Conservation (phyloP, 2,329 filamentous ascomycete species). For the Penicillium sclerotiorum region DNA sequence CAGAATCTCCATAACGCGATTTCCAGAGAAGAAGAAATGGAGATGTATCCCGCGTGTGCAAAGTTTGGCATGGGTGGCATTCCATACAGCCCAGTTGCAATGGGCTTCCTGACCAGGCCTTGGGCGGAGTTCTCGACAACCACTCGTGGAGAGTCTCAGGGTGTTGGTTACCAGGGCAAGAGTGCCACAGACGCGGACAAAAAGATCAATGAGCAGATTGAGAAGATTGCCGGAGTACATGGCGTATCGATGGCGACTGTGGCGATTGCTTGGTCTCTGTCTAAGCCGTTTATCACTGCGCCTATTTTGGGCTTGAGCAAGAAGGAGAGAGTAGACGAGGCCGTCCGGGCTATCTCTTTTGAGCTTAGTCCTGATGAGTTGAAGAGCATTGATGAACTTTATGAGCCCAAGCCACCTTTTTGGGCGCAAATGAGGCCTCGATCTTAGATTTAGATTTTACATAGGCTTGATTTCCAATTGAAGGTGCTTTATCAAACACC, state of each 20-base stretch:
- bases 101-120: conserved; percentile 30
- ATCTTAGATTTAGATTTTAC: too few species aligned
- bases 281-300: conserved; percentile 33
- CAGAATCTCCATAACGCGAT: conserved; percentile 61
- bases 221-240: conserved; percentile 58
- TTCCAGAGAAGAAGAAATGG: conserved; percentile 65
- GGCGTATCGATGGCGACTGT: conserved; percentile 64
- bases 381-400: conserved; percentile 50
- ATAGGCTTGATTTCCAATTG: too few species aligned
- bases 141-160: conserved; percentile 18
- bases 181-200: conserved; percentile 28
- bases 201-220: conserved; percentile 52
- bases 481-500: too few species aligned
- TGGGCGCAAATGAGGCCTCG: too few species aligned
- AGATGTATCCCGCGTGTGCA: conserved; percentile 56
- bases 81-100: conserved; percentile 31
- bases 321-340: conserved; percentile 60
- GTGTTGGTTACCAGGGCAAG: conserved; percentile 17
- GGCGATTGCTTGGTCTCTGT: conserved; percentile 60
- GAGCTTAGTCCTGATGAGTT: conserved; percentile 64
- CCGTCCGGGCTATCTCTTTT: conserved; percentile 55
- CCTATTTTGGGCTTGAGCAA: conserved; percentile 45
- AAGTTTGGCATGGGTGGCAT: conserved; percentile 54
- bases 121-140: conserved; percentile 24
- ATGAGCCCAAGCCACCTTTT: conserved; percentile 21